These are phyloP conservation scores for Xenoacremonium recifei DNA, from an alignment of 2,329 filamentous ascomycete species.

Conservation along the genomic window DNA sequence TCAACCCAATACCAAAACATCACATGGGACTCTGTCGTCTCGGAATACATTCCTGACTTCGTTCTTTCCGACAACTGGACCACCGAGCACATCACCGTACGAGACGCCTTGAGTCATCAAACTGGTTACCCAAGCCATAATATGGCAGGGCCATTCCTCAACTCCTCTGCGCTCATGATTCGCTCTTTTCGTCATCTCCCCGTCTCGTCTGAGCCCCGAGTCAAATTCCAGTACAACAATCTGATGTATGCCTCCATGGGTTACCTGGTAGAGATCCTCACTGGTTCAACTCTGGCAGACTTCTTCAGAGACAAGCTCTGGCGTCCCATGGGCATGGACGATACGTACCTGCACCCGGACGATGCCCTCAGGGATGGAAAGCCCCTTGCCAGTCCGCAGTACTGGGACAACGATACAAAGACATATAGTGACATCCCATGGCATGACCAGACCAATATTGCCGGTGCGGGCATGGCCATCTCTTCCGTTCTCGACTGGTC, in stretches of 20 bases:
- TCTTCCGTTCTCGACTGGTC: slow-evolving; percentile 39
- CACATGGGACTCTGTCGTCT: slow-evolving; percentile 44
- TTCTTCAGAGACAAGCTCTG: slow-evolving; percentile 40
- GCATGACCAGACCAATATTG: slow-evolving; percentile 9
- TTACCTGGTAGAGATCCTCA: slow-evolving; percentile 39
- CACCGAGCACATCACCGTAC: slow-evolving; percentile 46
- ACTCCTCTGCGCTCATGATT: slow-evolving; percentile 23
- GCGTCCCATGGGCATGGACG: slow-evolving; percentile 41
- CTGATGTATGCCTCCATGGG: slow-evolving; percentile 44
- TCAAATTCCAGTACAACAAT: slow-evolving; percentile 46
- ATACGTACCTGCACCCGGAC: slow-evolving; percentile 31
- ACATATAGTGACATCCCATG: slow-evolving; percentile 23
- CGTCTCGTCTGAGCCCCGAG: slow-evolving; percentile 40
- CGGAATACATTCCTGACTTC: slow-evolving; percentile 45
- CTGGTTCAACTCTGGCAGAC: slow-evolving; percentile 30
- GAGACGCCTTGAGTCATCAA: slow-evolving; percentile 50
- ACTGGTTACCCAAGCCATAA: slow-evolving; percentile 46
- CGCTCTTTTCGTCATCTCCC: slow-evolving; percentile 42
- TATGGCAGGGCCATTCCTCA: slow-evolving; percentile 12
- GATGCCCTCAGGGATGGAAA: slow-evolving; percentile 15
- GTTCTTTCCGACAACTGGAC: slow-evolving; percentile 41
- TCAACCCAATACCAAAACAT: slow-evolving; percentile 38
- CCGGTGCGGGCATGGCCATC: slow-evolving; percentile 39
- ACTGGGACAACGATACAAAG: slow-evolving; percentile 30
- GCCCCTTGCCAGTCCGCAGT: slow-evolving; percentile 38